Evolutionary conservation across 306 rosid genomes (phyloP), one percentile per base, ranked within the genome.

Genomic region (Ammopiptanthus mongolicus): DNA sequence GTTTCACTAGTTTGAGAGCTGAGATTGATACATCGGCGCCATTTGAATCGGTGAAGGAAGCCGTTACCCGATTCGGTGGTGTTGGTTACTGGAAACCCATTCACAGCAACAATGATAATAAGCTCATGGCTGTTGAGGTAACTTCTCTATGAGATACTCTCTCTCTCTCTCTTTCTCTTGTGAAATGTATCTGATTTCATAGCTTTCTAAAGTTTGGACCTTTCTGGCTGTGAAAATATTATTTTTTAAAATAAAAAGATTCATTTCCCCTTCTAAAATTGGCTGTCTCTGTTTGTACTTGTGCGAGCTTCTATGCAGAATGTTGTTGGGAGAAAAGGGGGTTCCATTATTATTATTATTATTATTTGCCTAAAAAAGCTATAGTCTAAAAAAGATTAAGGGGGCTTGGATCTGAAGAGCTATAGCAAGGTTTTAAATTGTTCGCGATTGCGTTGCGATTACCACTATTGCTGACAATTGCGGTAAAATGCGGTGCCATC

Each of bases 11-110:
- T 62, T 59, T 44, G 13, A 80, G 89, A 80, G 89, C 91, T 15
- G 97, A 89, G 93, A 84, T 93, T 58, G 98, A 93, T 65, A 93
- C 97, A 2, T 91, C 98, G 14, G 98, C 89, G 28, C 98, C 98
- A 8, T 93, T 93, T 62, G 96, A 91, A 22, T 93, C 98, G 3
- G 98, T 93, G 31, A 91, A 79, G 77, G 97, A 93, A 59, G 98
- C 97, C 1, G 98, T 85, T 12, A 78, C 69, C 41, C 87, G 93
- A 65, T 93, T 93, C 60, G 98, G 91, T 0, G 97, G 97, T 62
- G 23, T 90, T 21, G 98, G 98, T 28, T 86, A 78, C 75, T 93
- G 97, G 96, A 93, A 81, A 68, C 97, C 96, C 78, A 62, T 79
- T 29, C 78, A 46, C n/a, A 17, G 23, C 17, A 14, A 17, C 9